phyloP scores from a whole-genome alignment of 768 basidiomycete genomes.

The Podaxis sp. region DNA sequence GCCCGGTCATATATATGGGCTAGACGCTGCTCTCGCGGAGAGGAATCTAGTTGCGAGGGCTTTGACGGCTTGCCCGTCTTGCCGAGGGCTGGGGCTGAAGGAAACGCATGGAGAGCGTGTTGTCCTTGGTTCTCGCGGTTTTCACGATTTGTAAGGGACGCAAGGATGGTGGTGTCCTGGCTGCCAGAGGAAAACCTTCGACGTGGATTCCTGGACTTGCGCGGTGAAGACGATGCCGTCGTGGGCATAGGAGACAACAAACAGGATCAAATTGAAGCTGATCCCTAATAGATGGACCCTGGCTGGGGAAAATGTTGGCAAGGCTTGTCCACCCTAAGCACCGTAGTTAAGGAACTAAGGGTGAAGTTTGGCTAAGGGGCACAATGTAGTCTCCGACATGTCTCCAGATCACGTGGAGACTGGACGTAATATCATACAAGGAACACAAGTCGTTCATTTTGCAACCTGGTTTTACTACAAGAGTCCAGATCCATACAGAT shows the following conservation, averaged over 20 bases:
- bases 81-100: not conserved
- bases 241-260: not conserved
- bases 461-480: not conserved
- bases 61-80: not conserved
- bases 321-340: not conserved
- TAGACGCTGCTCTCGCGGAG: not conserved
- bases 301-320: not conserved
- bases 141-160: not conserved
- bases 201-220: not conserved
- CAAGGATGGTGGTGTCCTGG: not conserved
- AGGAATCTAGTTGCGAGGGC: not conserved
- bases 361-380: not conserved
- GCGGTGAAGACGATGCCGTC: slow-evolving; percentile 1
- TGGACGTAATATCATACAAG: not conserved
- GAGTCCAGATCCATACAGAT: not conserved
- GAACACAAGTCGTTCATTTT: not conserved
- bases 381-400: not conserved
- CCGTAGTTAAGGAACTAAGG: too few species aligned
- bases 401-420: not conserved
- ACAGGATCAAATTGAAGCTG: not conserved
- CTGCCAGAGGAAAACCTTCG: slow-evolving; percentile 8
- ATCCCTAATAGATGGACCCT: not conserved
- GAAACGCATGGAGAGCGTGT: not conserved
- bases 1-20: not conserved
- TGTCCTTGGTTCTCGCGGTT: not conserved